A percentile compares a stretch with the other conserved stretches of the same genome.
Conservation (phyloP, 2,329 filamentous ascomycete species). For the Xylaria digitata region DNA sequence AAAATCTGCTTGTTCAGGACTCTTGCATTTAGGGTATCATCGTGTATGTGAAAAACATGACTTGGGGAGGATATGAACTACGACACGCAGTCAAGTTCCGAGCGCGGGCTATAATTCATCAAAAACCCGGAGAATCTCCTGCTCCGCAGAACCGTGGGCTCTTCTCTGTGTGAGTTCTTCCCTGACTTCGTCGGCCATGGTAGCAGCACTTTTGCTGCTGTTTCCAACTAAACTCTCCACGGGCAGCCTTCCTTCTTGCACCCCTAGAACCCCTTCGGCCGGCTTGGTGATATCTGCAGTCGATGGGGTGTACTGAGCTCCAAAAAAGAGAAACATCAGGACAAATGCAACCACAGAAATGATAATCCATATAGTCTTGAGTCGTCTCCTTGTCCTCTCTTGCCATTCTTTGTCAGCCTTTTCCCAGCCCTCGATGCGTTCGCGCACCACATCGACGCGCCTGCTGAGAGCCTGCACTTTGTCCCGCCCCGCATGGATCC, state of each 20-base stretch:
- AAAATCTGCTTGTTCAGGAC: conserved; percentile 11
- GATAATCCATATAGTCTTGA: conserved; percentile 73
- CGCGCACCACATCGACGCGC: conserved; percentile 72
- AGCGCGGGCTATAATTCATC: conserved; percentile 48
- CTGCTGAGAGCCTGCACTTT: conserved; percentile 69
- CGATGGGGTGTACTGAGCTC: conserved; percentile 50
- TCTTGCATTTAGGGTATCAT: conserved; percentile 22
- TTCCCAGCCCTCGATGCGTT: conserved; percentile 75
- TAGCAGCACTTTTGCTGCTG: conserved; percentile 41
- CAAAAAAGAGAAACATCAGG: conserved; percentile 58
- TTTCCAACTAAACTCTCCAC: conserved; percentile 37
- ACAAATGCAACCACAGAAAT: conserved; percentile 62
- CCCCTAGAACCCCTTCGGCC: conserved; percentile 30
- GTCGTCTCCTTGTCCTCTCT: conserved; percentile 71
- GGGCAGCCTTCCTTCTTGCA: conserved; percentile 23
- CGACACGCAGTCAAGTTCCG: neutral
- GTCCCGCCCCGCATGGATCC: conserved; percentile 69
- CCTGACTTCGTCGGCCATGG: conserved; percentile 46
- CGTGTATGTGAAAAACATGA: neutral
- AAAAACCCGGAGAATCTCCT: conserved; percentile 48
- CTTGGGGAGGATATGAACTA: neutral
- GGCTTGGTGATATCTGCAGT: conserved; percentile 34
- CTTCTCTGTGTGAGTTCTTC: conserved; percentile 45
- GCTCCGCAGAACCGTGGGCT: conserved; percentile 38
- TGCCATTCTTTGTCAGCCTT: conserved; percentile 74